These are phyloP conservation scores for Aspergillus diversus DNA, from an alignment of 495 filamentous ascomycete genomes.

Conservation along the genomic window DNA sequence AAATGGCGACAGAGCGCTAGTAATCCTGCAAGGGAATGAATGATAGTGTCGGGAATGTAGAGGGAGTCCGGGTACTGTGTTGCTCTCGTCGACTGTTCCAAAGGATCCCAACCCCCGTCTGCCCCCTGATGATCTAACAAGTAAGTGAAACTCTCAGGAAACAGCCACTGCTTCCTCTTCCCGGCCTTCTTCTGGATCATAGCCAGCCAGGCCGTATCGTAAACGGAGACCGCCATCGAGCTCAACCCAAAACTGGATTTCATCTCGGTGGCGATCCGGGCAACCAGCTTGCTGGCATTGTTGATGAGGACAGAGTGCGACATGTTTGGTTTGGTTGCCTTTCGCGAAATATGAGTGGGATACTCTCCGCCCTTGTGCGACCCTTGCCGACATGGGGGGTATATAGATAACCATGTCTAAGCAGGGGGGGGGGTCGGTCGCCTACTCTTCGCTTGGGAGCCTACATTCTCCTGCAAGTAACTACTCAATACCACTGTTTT, in stretches of 20 bases:
- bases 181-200: neutral
- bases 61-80: constrained; percentile 3
- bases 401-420: too few relatives aligned
- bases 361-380: too few relatives aligned
- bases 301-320: neutral
- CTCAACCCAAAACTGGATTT: constrained; percentile 8
- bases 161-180: constrained; percentile 5
- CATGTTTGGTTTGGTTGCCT: too few relatives aligned
- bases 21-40: constrained; percentile 11
- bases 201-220: constrained; percentile 14
- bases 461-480: too few relatives aligned
- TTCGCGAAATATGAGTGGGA: too few relatives aligned
- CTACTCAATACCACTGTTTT: too few relatives aligned
- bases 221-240: constrained; percentile 14
- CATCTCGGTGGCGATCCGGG: constrained; percentile 9
- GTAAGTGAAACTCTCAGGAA: constrained; percentile 13
- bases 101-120: constrained; percentile 13
- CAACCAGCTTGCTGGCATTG: constrained; percentile 6
- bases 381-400: too few relatives aligned
- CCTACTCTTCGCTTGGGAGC: too few relatives aligned
- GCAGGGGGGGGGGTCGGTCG: too few relatives aligned
- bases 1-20: constrained; percentile 15
- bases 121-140: constrained; percentile 8
- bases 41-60: constrained; percentile 8
- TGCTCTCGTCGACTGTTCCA: neutral